Evolutionary conservation across 2,329 filamentous ascomycete genomes (phyloP), one percentile per base, ranked within the genome.

Genomic region (Zasmidium citrigriseum): DNA sequence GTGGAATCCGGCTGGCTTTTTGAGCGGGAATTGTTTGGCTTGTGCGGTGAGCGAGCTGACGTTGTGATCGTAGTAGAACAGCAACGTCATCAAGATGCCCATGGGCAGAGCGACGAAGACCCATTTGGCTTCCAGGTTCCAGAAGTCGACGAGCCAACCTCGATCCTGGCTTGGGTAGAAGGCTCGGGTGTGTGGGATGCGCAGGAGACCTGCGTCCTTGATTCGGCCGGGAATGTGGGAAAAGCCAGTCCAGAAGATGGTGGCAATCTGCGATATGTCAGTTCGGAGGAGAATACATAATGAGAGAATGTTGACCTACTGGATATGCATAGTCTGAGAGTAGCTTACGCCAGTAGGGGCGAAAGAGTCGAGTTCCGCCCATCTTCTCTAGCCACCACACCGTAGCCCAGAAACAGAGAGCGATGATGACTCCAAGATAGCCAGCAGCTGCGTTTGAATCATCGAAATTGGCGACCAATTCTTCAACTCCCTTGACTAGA

Each of bases 1-100:
- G 67, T 85, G 82, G 66, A 85, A 85, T n/a, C 83, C 83, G 0
- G 81, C 82, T 0, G 83, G 83, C 63, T 86, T 85, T 53, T 78
- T 78, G 11, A 86, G 73, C 0, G 83, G 83, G 49, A 82, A 85
- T 23, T 83, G 77, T 23, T 78, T 79, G 14, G 80, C 82, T 70
- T 85, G 83, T 0, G 83, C 82, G 10, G 80, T 83, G 27, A 86
- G 75, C 22, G 80, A 82, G 59, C 80, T 83, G 52, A 85, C 80
- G 76, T 74, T 74, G 67, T 84, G 82, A 68, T 84, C 82, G 63
- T 83, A 84, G 68, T 83, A 84, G 71, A 84, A 84, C 2, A 84
- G 75, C 4, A 82, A 62, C 60, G 81, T 83, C 25, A 83, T 70
- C 24, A 84, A 66, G 54, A 84, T 79, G 0, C 80, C 82, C 57